Conservation (phyloP, 2,329 filamentous ascomycete species). For the Hypocrella siamensis region DNA sequence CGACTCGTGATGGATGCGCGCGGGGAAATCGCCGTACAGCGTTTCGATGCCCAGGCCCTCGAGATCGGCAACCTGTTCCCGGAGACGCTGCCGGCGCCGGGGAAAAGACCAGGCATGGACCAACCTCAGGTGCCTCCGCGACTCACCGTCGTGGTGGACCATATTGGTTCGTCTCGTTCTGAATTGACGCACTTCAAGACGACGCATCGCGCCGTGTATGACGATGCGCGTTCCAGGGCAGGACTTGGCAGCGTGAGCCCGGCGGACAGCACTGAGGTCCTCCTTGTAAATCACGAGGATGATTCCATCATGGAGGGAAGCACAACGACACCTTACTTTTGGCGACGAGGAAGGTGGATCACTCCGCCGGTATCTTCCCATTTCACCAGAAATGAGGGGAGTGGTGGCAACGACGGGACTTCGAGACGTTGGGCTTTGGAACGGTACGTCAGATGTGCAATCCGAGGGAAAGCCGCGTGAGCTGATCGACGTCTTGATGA, state of each 20-base stretch:
- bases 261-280: constrained; percentile 48
- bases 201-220: constrained; percentile 56
- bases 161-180: constrained; percentile 23
- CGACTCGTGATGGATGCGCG: constrained; percentile 36
- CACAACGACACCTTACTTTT: constrained; percentile 70
- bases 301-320: constrained; percentile 73
- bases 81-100: constrained; percentile 30
- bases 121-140: constrained; percentile 12
- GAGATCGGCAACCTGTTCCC: constrained; percentile 43
- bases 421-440: constrained; percentile 72
- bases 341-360: constrained; percentile 56
- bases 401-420: constrained; percentile 71
- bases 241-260: constrained; percentile 36
- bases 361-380: constrained; percentile 50
- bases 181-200: constrained; percentile 82
- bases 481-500: background rate
- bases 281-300: constrained; percentile 48
- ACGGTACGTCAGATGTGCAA: constrained; percentile 31
- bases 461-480: no score
- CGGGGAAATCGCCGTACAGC: constrained; percentile 29
- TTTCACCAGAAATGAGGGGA: constrained; percentile 25
- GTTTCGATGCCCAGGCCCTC: constrained; percentile 18
- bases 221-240: constrained; percentile 47
- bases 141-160: constrained; percentile 30
- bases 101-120: constrained; percentile 6